Evolutionary conservation across 2,329 filamentous ascomycete genomes (phyloP).

Genomic region (Ambrosiella xylebori): DNA sequence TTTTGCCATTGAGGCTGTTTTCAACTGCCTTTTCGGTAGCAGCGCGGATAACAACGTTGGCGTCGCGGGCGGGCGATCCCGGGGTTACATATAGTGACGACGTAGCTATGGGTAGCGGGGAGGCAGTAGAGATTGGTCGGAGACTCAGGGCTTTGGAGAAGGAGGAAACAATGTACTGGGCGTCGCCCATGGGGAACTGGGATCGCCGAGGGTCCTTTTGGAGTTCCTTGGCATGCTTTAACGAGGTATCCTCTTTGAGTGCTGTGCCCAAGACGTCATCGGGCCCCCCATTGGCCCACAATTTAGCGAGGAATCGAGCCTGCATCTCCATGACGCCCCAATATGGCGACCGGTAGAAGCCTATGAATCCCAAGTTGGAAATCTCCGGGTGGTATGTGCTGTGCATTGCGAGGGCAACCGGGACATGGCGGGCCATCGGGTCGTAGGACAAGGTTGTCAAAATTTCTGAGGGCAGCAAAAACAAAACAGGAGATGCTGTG

Average conservation of each 20-base stretch:
- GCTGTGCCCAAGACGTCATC: slow-evolving; percentile 12
- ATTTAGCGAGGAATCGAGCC: slow-evolving; percentile 45
- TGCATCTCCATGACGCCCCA: slow-evolving; percentile 86
- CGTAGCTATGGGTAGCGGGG: background rate
- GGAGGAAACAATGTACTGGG: slow-evolving; percentile 57
- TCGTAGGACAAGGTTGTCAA: slow-evolving; percentile 41
- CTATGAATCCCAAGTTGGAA: slow-evolving; percentile 56
- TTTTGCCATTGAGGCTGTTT: slow-evolving; percentile 25
- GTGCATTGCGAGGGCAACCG: slow-evolving; percentile 50
- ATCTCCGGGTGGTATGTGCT: slow-evolving; percentile 43
- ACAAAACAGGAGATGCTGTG: slow-evolving; percentile 43
- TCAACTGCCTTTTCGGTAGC: slow-evolving; percentile 28
- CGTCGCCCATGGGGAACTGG: slow-evolving; percentile 76
- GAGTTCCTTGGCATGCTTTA: slow-evolving; percentile 31
- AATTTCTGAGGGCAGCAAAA: slow-evolving; percentile 42
- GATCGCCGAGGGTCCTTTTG: slow-evolving; percentile 33
- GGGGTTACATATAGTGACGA: slow-evolving; percentile 35
- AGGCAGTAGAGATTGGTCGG: slow-evolving; percentile 15
- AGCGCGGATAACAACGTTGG: slow-evolving; percentile 25
- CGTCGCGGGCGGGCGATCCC: slow-evolving; percentile 22
- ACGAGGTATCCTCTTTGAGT: slow-evolving; percentile 24
- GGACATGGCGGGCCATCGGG: slow-evolving; percentile 34
- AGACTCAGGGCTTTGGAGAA: slow-evolving; percentile 39
- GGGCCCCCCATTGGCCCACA: slow-evolving; percentile 31
- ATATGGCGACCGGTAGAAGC: slow-evolving; percentile 69